A percentile compares a stretch with the other conserved stretches of the same genome.
phyloP scores from a whole-genome alignment of 208 protist species.

The Wallacemonas sp. region DNA sequence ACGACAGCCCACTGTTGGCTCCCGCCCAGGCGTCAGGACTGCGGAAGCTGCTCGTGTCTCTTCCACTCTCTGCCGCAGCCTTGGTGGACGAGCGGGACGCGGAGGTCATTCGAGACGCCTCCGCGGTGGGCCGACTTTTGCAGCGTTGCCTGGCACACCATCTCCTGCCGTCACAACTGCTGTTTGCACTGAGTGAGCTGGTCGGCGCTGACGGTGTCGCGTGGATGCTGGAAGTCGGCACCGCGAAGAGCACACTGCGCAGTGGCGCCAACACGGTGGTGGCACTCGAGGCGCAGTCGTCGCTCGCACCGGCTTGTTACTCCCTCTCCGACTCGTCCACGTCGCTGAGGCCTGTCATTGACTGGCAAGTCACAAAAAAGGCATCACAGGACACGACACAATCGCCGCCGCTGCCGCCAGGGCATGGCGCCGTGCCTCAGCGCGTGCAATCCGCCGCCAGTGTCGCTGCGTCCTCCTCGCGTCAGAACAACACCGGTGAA shows the following conservation, averaged over 20 bases:
- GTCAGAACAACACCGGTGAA: too few species aligned
- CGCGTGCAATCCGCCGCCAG: too few species aligned
- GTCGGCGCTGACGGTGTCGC: slow-evolving; percentile 10
- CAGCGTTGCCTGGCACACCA: neutral
- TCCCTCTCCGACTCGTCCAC: neutral
- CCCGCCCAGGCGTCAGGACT: neutral
- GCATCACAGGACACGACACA: too few species aligned
- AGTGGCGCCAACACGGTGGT: neutral
- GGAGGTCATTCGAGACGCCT: neutral
- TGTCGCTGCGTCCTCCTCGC: too few species aligned
- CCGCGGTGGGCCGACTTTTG: neutral
- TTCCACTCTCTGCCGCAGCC: slow-evolving; percentile 4
- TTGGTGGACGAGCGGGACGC: neutral
- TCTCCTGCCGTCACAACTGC: slow-evolving; percentile 19
- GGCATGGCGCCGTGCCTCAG: too few species aligned
- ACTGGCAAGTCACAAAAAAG: neutral
- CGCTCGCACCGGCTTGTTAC: neutral
- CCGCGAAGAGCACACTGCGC: neutral
- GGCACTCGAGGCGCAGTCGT: neutral
- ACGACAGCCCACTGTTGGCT: neutral
- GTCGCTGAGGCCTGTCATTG: slow-evolving; percentile 20
- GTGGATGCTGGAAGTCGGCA: neutral
- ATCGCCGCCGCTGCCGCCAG: too few species aligned
- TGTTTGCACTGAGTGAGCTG: slow-evolving; percentile 35
- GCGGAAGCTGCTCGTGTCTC: neutral